Base-by-base conservation (phyloP, 306 rosid species). In the Geum urbanum region DNA sequence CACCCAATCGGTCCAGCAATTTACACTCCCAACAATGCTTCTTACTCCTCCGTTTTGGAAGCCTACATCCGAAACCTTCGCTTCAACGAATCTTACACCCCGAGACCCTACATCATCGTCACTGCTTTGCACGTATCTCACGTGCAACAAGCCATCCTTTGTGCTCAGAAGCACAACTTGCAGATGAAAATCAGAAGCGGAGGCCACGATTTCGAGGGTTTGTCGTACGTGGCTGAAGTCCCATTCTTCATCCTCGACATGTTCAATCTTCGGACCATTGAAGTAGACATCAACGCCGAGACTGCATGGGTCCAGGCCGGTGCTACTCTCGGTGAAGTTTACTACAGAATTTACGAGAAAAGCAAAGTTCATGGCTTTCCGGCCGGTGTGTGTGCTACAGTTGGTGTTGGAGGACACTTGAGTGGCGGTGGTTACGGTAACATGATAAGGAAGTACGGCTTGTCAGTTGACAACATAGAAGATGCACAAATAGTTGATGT, bases 131-230 rank as follows among this genome's bases (percentile, higher is more conserved):
- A 89, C 60, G 85, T 70, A 5, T 86, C 96, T 0, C 91, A 89
- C 6, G 77, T 88, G 0, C 86, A 85, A 78, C 76, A 85, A 20
- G 32, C 87, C 4, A 43, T 82, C 0, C 15, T 85, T 19, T 89
- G 91, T 67, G 91, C 86, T 10, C 81, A 79, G 22, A 73, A 65
- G 19, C 84, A 82, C 61, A 73, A 77, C 66, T 43, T 86, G 32
- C 89, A 76, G 20, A 84, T 89, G 89, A 89, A 81, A 73, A 89
- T 86, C 43, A 47, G 96, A 51, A 89, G 96, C 53, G 91, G 91
- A 0, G 90, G 96, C 40, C 96, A 89, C 12, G 96, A 89, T 69
- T 89, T 78, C 2, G 96, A 89, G 60, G 96, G 89, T 0, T 69
- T 78, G 1, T 86, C 96, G 0, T 89, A 86, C 37, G 85, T 81